Percentiles rank a stretch among this genome's conserved stretches.
Evolutionary conservation across 2,329 filamentous ascomycete species (phyloP).

Genomic region (Cladosporium sp.): DNA sequence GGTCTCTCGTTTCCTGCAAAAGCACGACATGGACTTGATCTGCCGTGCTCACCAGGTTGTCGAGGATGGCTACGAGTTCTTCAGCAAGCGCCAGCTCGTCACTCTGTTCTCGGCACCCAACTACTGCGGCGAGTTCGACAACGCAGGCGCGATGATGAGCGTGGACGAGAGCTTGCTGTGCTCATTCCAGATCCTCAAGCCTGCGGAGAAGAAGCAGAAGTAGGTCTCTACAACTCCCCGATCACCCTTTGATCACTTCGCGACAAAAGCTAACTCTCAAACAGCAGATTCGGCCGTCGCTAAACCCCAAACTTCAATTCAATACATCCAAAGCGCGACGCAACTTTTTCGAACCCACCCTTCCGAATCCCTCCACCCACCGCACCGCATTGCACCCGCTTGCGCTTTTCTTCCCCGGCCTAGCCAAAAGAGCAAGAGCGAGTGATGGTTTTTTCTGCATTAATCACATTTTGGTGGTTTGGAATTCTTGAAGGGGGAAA

Average conservation of each 20-base stretch:
- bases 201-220: slow-evolving; percentile 99
- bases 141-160: slow-evolving; percentile 99
- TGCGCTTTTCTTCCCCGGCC: slow-evolving; percentile 3
- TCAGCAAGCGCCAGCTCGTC: slow-evolving; percentile 95
- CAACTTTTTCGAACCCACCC: neutral
- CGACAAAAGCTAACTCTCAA: slow-evolving; percentile 60
- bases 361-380: neutral
- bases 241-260: slow-evolving; percentile 66
- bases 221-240: slow-evolving; percentile 66
- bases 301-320: neutral
- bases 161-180: slow-evolving; percentile 97
- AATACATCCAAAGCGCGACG: neutral
- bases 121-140: slow-evolving; percentile 99
- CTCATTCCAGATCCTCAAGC: slow-evolving; percentile 99
- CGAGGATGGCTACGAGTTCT: slow-evolving; percentile 99
- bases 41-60: slow-evolving; percentile 98
- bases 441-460: too few species aligned
- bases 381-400: neutral
- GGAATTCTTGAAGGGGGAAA: too few species aligned
- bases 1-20: slow-evolving; percentile 93
- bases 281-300: slow-evolving; percentile 11
- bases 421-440: neutral
- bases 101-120: slow-evolving; percentile 97
- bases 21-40: slow-evolving; percentile 99
- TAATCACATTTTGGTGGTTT: too few species aligned